Conservation (phyloP, 345 rosid genomes). For the Mercurialis annua region DNA sequence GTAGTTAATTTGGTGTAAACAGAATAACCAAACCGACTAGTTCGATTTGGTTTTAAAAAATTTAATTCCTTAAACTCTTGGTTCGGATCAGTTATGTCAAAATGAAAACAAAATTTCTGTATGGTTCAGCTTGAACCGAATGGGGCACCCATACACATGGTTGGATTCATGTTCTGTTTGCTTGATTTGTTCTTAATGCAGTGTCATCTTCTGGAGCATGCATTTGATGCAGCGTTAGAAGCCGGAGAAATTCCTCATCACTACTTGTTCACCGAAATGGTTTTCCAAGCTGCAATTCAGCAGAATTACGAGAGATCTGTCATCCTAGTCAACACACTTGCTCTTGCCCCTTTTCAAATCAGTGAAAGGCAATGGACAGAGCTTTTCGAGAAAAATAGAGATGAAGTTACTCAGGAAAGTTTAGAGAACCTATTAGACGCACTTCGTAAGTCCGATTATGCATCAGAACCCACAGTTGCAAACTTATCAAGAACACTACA, state of each 20-base stretch:
- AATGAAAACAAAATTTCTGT: no score
- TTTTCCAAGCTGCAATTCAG: slow-evolving; percentile 53
- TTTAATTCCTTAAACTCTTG: no score
- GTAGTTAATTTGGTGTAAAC: no score
- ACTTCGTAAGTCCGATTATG: slow-evolving; percentile 41
- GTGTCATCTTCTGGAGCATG: slow-evolving; percentile 81
- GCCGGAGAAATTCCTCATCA: slow-evolving; percentile 78
- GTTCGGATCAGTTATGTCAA: no score
- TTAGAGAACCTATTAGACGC: slow-evolving; percentile 45
- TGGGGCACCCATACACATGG: no score
- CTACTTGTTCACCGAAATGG: slow-evolving; percentile 61
- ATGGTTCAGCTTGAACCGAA: no score
- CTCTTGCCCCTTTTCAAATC: slow-evolving; percentile 75
- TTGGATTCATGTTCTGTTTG: slow-evolving; percentile 2
- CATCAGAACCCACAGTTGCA: slow-evolving; percentile 50
- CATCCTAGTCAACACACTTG: slow-evolving; percentile 51
- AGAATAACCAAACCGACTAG: no score
- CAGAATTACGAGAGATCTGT: slow-evolving; percentile 59
- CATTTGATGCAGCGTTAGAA: slow-evolving; percentile 69
- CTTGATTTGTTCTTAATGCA: slow-evolving; percentile 34
- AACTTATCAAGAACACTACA: slow-evolving; percentile 62
- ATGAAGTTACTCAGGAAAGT: slow-evolving; percentile 37
- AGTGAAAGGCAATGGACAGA: slow-evolving; percentile 72
- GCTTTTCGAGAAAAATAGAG: slow-evolving; percentile 42
- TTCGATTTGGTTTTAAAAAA: no score